Evolutionary conservation across 345 rosid genomes (phyloP), one percentile per base, ranked within the genome.

Genomic region (Brassica nigra): DNA sequence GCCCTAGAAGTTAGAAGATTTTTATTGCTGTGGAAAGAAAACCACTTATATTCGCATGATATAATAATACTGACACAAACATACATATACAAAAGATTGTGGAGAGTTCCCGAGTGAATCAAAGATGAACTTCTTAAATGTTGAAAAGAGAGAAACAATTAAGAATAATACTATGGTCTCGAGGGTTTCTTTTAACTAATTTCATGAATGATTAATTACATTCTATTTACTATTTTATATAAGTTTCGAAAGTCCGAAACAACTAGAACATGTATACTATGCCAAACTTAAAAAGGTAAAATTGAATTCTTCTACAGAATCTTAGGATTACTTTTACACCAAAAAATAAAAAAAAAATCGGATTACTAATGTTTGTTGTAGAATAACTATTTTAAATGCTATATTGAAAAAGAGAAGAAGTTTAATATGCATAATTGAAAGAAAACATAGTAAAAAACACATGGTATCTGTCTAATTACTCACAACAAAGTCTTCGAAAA

Each of bases 1-100:
- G 74, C 74, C 78, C 78, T 66, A 44, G 11, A 79, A 67, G 64
- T 67, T 73, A 59, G 74, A 79, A 79, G 74, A 73, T 73, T 66
- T 36, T 66, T 72, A 65, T 78, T 42, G 33, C 8, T 33, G 11
- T 42, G 37, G 54, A 58, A 20, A 55, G 72, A 72, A 23, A 71
- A 63, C 4, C 36, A 72, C 54, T 66, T 42, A 57, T 47, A 14
- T 29, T 28, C 59, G 29, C 62, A 44, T 30, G 14, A 9, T 44
- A 70, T 5, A 68, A 0, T 12, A 30, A 30, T 29, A 29, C 66
- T 14, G 31, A 6, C 10, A 62, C 37, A 29, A 62, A 62, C 47
- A 18, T 23, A 23, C 28, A 39, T 20, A 23, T 27, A 20, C 55
- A 20, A 23, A 23, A 10, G 28, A 31, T 64, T 65, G 5, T 31